Evolutionary conservation across 1,139 yeast species (phyloP).

Genomic region (Yamadazyma taylorii): DNA sequence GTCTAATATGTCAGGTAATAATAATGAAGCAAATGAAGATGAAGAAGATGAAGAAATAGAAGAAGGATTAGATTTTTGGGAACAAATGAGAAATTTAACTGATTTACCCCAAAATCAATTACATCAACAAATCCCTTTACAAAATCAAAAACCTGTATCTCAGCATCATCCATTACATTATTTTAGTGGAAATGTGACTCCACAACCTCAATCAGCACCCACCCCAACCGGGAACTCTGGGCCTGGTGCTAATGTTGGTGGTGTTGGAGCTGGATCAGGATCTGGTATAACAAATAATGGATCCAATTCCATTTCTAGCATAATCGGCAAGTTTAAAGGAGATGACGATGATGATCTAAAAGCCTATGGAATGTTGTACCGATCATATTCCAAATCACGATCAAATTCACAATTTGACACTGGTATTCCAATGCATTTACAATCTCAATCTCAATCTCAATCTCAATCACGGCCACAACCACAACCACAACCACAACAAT

Average conservation of each 20-base stretch:
- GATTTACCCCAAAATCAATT: slow-evolving; percentile 21
- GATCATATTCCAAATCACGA: slow-evolving; percentile 8
- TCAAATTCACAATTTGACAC: slow-evolving; percentile 11
- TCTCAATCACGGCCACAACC: neutral
- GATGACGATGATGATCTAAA: slow-evolving; percentile 10
- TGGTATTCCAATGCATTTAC: slow-evolving; percentile 1
- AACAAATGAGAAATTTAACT: slow-evolving; percentile 56
- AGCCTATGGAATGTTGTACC: slow-evolving; percentile 11
- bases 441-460: neutral
- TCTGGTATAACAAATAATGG: too few relatives aligned
- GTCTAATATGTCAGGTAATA: slow-evolving; percentile 4
- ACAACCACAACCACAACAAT: neutral
- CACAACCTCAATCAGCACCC: slow-evolving; percentile 15
- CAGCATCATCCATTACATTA: slow-evolving; percentile 52
- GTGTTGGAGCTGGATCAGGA: too few relatives aligned
- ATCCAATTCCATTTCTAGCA: neutral
- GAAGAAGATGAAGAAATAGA: slow-evolving; percentile 23
- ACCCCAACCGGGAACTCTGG: neutral
- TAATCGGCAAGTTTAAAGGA: slow-evolving; percentile 4
- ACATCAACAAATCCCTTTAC: slow-evolving; percentile 3
- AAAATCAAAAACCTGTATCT: slow-evolving; percentile 36
- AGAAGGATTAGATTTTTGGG: slow-evolving; percentile 68
- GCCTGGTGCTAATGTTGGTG: neutral
- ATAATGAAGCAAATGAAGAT: slow-evolving; percentile 14
- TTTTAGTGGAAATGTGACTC: slow-evolving; percentile 20